Percentiles rank a stretch among this genome's conserved stretches.
These are phyloP conservation scores for Spinacia oleracea DNA, from an alignment of 179 eudicot species.

Conservation along the genomic window DNA sequence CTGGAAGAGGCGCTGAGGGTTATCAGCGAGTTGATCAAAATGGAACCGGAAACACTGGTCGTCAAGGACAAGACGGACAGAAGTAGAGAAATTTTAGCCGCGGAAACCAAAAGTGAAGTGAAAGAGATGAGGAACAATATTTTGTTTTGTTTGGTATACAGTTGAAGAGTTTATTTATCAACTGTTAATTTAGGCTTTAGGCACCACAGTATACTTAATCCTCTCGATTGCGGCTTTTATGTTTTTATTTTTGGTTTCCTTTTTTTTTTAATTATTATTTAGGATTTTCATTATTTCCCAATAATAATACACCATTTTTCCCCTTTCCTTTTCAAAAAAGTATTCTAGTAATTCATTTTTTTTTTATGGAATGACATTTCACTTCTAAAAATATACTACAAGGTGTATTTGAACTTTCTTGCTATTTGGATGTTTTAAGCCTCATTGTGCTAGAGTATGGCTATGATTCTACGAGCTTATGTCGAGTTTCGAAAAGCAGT, in stretches of 20 bases:
- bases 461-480: no score
- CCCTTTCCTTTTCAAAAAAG: no score
- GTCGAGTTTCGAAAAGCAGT: no score
- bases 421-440: background rate
- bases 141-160: conserved; percentile 28
- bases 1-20: conserved; percentile 34
- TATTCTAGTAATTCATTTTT: no score
- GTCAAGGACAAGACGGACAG: conserved; percentile 28
- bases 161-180: conserved; percentile 19
- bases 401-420: no score
- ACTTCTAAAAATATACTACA: no score
- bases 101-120: conserved; percentile 3
- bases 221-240: conserved; percentile 21
- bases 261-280: conserved; percentile 5
- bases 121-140: conserved; percentile 3
- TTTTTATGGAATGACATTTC: no score
- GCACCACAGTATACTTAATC: conserved; percentile 17
- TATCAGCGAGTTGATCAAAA: conserved; percentile 50
- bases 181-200: conserved; percentile 20
- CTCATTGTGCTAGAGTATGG: background rate
- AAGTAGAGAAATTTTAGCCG: conserved; percentile 21
- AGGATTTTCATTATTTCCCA: conserved; percentile 17
- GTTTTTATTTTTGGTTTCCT: background rate
- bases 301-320: conserved; percentile 17
- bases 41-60: conserved; percentile 34